phyloP scores from a whole-genome alignment of 106 monocot species.

The Apostasia shenzhenica region DNA sequence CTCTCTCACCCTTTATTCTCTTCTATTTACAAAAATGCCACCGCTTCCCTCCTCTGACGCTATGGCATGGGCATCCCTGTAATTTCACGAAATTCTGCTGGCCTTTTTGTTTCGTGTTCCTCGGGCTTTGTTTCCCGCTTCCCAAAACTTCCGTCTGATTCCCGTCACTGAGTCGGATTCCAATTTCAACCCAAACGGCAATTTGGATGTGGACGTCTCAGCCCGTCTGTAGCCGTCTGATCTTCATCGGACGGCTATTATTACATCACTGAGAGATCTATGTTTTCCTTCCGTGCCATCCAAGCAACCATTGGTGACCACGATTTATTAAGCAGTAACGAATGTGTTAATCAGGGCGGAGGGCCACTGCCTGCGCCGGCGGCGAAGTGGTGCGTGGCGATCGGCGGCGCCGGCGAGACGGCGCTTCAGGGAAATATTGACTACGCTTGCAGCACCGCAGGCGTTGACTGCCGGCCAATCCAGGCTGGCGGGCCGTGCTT shows the following conservation, averaged over 20 bases:
- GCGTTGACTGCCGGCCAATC: constrained; percentile 44
- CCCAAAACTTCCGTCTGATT: background rate
- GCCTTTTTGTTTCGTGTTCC: background rate
- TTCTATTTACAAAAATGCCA: background rate
- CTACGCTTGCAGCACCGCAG: constrained; percentile 44
- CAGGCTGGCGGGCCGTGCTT: constrained; percentile 47
- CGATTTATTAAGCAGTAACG: background rate
- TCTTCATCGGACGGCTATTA: background rate
- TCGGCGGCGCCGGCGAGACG: constrained; percentile 14
- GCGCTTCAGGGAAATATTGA: constrained; percentile 54
- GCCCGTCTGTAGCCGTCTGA: background rate
- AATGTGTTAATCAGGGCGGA: background rate
- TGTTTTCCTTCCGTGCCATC: background rate
- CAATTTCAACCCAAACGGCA: background rate
- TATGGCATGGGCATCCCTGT: background rate
- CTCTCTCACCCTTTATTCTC: background rate
- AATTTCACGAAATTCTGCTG: background rate
- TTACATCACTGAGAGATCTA: background rate
- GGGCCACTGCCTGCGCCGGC: background rate
- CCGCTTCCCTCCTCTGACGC: background rate
- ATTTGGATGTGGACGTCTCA: background rate
- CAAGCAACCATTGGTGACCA: background rate
- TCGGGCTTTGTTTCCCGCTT: background rate
- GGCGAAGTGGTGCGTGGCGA: constrained; percentile 54
- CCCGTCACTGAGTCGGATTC: background rate